Percentiles rank a stretch among this genome's conserved stretches.
phyloP scores from a whole-genome alignment of 2,329 filamentous ascomycete genomes.

The Colletotrichum caudatum region DNA sequence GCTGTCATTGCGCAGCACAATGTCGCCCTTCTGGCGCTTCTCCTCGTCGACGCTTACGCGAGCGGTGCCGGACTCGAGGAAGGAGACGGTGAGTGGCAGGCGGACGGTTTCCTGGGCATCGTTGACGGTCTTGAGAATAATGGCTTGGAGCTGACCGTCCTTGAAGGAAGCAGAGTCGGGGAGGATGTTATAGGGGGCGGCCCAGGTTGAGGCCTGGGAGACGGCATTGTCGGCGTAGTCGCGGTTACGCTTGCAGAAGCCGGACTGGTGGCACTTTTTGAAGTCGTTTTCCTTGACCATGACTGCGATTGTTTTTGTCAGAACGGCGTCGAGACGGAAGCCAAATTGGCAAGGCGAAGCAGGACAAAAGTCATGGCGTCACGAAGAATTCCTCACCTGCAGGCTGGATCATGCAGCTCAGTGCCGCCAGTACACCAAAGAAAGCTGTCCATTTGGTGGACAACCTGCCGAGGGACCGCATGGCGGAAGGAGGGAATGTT shows the following conservation, averaged over 20 bases:
- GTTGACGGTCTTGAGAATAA: constrained; percentile 83
- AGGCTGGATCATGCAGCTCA: constrained; percentile 72
- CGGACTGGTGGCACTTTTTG: constrained; percentile 95
- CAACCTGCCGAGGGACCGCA: constrained; percentile 64
- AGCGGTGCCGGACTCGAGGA: constrained; percentile 89
- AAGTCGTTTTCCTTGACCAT: constrained; percentile 96
- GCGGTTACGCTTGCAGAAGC: constrained; percentile 97
- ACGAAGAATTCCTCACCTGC: constrained; percentile 64
- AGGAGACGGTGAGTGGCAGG: constrained; percentile 86
- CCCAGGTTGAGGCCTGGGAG: constrained; percentile 75
- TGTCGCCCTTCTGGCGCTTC: constrained; percentile 87
- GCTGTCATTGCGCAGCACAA: constrained; percentile 87
- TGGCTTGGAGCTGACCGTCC: constrained; percentile 82
- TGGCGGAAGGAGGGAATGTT: constrained; percentile 49
- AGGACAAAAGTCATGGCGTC: constrained; percentile 23
- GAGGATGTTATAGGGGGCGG: constrained; percentile 83
- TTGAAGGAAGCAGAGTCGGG: constrained; percentile 79
- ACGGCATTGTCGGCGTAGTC: constrained; percentile 84
- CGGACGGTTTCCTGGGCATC: constrained; percentile 75
- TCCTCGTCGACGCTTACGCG: constrained; percentile 93
- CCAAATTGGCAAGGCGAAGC: not conserved
- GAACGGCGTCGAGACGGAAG: not conserved
- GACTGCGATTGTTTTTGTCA: constrained; percentile 60
- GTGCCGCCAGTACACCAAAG: constrained; percentile 68
- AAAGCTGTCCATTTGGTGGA: constrained; percentile 74